Percentiles rank a stretch among this genome's conserved stretches.
phyloP scores from a whole-genome alignment of 1,284 basidiomycete genomes.

The Ceratobasidium sp. region DNA sequence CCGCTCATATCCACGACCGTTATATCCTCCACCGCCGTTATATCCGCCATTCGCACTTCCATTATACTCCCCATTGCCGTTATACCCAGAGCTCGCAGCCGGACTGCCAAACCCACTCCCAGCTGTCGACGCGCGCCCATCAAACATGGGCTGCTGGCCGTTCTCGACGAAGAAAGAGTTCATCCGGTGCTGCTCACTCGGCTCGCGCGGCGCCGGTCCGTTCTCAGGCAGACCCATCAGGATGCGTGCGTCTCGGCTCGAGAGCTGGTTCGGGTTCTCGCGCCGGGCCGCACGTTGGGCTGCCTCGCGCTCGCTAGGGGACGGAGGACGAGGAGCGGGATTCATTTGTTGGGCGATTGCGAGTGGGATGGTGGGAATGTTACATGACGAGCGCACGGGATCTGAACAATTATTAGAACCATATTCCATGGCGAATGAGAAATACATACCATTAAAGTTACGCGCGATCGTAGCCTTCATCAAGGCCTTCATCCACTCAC shows the following conservation, averaged over 20 bases:
- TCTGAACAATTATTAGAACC: slow-evolving; percentile 63
- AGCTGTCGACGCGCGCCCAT: slow-evolving; percentile 52
- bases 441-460: slow-evolving; percentile 83
- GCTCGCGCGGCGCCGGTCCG: slow-evolving; percentile 31
- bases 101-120: slow-evolving; percentile 13
- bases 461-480: slow-evolving; percentile 98
- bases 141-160: slow-evolving; percentile 54
- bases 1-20: slow-evolving; percentile 50
- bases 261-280: slow-evolving; percentile 91
- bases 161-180: slow-evolving; percentile 41
- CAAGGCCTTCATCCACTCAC: slow-evolving; percentile 99
- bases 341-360: slow-evolving; percentile 96
- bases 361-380: slow-evolving; percentile 96
- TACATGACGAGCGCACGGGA: slow-evolving; percentile 96
- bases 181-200: slow-evolving; percentile 35
- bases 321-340: slow-evolving; percentile 93
- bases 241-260: slow-evolving; percentile 85
- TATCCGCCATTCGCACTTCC: neutral
- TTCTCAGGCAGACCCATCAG: slow-evolving; percentile 72
- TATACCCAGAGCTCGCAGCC: neutral
- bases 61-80: neutral
- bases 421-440: neutral
- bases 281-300: slow-evolving; percentile 89
- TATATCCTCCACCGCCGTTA: neutral
- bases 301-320: slow-evolving; percentile 87